phyloP scores from a whole-genome alignment of 1,139 yeast species.

The Taphrina populina region DNA sequence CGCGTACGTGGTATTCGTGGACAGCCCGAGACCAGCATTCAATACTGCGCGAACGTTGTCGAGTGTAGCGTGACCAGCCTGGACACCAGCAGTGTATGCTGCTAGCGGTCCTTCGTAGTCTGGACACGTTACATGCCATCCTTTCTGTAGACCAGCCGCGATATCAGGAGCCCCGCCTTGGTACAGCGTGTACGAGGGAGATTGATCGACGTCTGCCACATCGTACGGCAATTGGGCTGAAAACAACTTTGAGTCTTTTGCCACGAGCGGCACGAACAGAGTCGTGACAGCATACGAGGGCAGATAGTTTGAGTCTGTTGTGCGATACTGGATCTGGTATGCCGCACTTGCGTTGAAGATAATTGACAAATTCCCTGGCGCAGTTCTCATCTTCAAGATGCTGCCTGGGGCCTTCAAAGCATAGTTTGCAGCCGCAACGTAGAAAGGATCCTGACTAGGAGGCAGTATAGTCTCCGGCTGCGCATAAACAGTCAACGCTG shows the following conservation, averaged over 20 bases:
- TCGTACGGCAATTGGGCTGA: conserved; percentile 44
- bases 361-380: conserved; percentile 19
- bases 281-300: conserved; percentile 43
- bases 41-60: conserved; percentile 42
- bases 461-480: conserved; percentile 1
- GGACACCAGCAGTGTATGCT: conserved; percentile 42
- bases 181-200: conserved; percentile 43
- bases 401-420: conserved; percentile 14
- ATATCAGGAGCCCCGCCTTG: conserved; percentile 34
- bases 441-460: conserved; percentile 26
- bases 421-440: conserved; percentile 9
- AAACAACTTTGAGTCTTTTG: conserved; percentile 39
- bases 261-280: conserved; percentile 41
- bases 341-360: conserved; percentile 37
- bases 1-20: conserved; percentile 37
- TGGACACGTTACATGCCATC: conserved; percentile 41
- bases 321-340: conserved; percentile 42
- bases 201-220: conserved; percentile 41
- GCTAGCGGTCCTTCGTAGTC: conserved; percentile 43
- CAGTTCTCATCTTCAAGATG: conserved; percentile 11
- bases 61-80: conserved; percentile 42
- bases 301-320: conserved; percentile 41
- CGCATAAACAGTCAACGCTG: not conserved
- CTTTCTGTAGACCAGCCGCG: conserved; percentile 38
- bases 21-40: conserved; percentile 35